phyloP scores from a whole-genome alignment of 768 basidiomycete species.

The Hysterangium stoloniferum region DNA sequence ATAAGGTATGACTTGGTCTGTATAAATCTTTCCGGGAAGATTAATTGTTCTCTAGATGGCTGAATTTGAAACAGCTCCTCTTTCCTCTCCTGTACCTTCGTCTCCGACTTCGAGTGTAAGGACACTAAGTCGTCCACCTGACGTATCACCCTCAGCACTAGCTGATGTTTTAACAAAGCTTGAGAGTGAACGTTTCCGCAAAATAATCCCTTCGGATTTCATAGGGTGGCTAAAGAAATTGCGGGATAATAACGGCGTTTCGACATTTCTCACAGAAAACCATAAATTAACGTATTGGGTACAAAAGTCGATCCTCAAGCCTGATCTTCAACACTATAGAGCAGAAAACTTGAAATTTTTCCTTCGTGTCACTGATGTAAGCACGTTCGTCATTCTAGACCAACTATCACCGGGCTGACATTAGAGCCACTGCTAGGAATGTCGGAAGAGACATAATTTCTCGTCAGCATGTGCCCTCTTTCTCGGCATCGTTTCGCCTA shows the following conservation, averaged over 20 bases:
- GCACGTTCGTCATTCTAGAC: conserved; percentile 10
- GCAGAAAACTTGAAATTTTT: conserved; percentile 37
- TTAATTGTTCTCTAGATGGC: background rate
- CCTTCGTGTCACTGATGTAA: conserved; percentile 33
- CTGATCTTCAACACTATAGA: conserved; percentile 29
- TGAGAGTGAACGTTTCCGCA: conserved; percentile 34
- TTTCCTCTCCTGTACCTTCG: background rate
- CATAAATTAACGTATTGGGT: conserved; percentile 35
- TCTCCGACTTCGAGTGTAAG: background rate
- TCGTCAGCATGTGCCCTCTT: conserved; percentile 36
- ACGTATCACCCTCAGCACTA: conserved; percentile 32
- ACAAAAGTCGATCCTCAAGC: conserved; percentile 33
- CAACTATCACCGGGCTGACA: background rate
- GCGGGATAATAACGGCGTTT: conserved; percentile 26
- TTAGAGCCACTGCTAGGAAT: conserved; percentile 28
- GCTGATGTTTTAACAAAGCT: conserved; percentile 37
- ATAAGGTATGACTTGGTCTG: conserved; percentile 19
- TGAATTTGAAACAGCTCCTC: background rate
- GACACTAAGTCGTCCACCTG: conserved; percentile 16
- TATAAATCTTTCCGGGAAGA: conserved; percentile 17
- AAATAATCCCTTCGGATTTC: conserved; percentile 35
- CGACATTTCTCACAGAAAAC: conserved; percentile 28
- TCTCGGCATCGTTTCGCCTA: conserved; percentile 33
- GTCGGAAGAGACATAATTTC: conserved; percentile 36
- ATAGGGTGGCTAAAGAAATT: conserved; percentile 30